These are phyloP conservation scores for Rosa chinensis DNA, from an alignment of 306 rosid species.

Conservation along the genomic window DNA sequence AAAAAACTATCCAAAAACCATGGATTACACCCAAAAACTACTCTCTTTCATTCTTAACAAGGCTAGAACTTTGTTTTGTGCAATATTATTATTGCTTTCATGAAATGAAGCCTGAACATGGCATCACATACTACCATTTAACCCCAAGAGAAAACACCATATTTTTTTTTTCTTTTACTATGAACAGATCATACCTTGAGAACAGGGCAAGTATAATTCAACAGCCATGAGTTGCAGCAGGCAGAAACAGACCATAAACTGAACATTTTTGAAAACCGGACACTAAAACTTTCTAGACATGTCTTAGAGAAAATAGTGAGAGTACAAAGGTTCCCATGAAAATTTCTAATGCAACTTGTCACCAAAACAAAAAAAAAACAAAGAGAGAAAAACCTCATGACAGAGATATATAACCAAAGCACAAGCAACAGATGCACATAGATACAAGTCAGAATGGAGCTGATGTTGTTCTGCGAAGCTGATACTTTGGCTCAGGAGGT, in stretches of 20 bases:
- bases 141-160: neutral
- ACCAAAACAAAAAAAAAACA: neutral
- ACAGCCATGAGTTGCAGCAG: conserved; percentile 1
- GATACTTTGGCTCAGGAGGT: conserved; percentile 82
- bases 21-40: too few species aligned
- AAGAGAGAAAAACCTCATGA: conserved; percentile 17
- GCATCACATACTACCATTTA: neutral
- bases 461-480: conserved; percentile 85
- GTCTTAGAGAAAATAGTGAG: conserved; percentile 20
- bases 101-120: neutral
- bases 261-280: neutral
- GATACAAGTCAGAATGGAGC: conserved; percentile 63
- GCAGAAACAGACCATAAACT: conserved; percentile 20
- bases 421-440: conserved; percentile 34
- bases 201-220: neutral
- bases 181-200: neutral
- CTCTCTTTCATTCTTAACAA: too few species aligned
- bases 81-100: neutral
- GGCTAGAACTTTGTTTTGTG: neutral
- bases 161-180: neutral
- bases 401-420: conserved; percentile 22
- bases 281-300: conserved; percentile 19
- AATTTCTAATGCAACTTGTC: conserved; percentile 28
- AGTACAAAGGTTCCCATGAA: conserved; percentile 27
- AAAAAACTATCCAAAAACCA: too few species aligned